Evolutionary conservation across 2,329 filamentous ascomycete genomes (phyloP), one percentile per base, ranked within the genome.

Genomic region (Pseudocercospora cruenta): DNA sequence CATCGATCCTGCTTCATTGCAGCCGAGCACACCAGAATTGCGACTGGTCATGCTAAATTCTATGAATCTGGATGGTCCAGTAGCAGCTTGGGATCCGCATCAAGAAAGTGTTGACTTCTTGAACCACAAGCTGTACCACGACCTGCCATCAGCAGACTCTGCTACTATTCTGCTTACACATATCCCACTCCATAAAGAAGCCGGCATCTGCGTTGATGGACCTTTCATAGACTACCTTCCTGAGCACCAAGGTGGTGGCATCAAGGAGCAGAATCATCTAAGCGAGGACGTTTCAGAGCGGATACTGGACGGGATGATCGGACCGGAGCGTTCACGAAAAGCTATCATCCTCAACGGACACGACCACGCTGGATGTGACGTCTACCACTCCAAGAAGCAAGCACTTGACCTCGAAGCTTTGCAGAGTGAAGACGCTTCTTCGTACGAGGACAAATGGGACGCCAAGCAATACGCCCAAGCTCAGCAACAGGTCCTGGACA

Each of bases 341-440:
- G 94, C 94, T 0, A 81, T 98, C 5, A 88, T 99, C 26, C 80
- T 99, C 45, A 97, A 94, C 58, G 95, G 95, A 0, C 95, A 99
- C 77, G 95, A 99, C 75, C 95, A 99, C 78, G 92, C 91, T 71
- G 95, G 95, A 6, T 99, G 95, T 76, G 93, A 98, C 78, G 91
- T 90, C 7, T 90, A 91, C 74, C 95, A 99, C 31, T 66, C 70
- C 7, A 55, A 61, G 4, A 22, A 33, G 9, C 66, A 67, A 31
- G 81, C 62, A 2, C 49, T 66, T 26, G 62, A 60, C 22, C 36
- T 49, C 9, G 58, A 55, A 8, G 43, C 62, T 24, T 45, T 53
- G 36, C 22, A 33, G 28, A 59, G 10, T 14, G 53, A 55, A n/a
- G 36, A 8, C n/a, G 58, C 33, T 8, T 28, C 21, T 53, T 26